Evolutionary conservation across 371 early-diverging fungal genomes (phyloP).

Genomic region (Mucor circinelloides): DNA sequence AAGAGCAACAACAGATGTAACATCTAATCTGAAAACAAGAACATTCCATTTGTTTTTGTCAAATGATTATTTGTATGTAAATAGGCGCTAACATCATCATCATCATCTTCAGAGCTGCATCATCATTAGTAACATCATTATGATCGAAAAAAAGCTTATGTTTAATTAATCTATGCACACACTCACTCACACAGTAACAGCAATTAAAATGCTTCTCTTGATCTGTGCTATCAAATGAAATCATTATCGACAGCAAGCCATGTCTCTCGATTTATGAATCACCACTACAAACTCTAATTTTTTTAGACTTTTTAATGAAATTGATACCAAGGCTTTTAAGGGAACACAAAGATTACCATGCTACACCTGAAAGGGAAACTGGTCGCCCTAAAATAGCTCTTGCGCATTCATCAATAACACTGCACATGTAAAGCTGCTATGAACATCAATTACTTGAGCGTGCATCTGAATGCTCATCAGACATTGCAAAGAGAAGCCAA

Average conservation of each 20-base stretch:
- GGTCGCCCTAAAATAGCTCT: neutral
- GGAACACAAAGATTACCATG: neutral
- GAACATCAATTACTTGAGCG: no score
- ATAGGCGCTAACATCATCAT: neutral
- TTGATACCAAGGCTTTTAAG: neutral
- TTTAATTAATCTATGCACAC: neutral
- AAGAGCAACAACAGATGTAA: neutral
- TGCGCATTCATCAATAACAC: neutral
- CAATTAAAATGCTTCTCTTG: neutral
- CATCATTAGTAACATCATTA: neutral
- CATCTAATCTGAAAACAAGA: neutral
- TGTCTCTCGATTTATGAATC: neutral
- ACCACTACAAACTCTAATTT: neutral
- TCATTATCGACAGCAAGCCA: neutral
- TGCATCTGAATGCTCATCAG: no score
- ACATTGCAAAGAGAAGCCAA: no score
- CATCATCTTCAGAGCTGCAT: neutral
- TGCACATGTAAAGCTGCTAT: neutral
- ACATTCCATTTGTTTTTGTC: neutral
- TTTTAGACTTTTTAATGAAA: neutral
- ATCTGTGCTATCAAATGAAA: neutral
- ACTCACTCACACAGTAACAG: neutral
- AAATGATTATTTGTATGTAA: neutral
- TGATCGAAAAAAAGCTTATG: neutral
- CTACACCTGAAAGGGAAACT: neutral